Base-by-base conservation (phyloP, 2,329 filamentous ascomycete genomes). In the Ascochyta viciae-villosae region DNA sequence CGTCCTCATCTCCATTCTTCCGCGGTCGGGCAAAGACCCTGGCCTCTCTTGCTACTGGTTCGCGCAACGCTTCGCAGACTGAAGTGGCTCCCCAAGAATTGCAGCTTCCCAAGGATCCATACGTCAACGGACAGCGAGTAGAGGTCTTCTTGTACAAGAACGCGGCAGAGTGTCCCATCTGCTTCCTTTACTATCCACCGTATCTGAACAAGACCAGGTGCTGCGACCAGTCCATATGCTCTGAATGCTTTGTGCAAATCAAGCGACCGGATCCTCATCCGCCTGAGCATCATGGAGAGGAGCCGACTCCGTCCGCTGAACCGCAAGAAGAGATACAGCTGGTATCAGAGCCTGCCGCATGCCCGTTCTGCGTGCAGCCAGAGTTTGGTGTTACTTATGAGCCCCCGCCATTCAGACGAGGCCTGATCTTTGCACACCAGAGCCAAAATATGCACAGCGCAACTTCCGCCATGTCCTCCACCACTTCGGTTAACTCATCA, bases 211-310 rank as follows among this genome's bases (percentile, higher is more conserved):
- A 88, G 63, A 99, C 95, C 0, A 84, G 95, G 63, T 99, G 95
- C 74, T 99, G 95, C 75, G 92, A 96, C 67, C 95, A 99, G 74
- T 84, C 90, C 6, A 98, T 99, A 60, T 99, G 95, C 78, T 98
- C 93, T 38, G 95, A 99, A 78, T 99, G 95, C 75, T 99, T 99
- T 70, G 95, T 99, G 4, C 95, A 99, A 75, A 99, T 99, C 74
- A 98, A 97, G 75, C 87, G 95, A 38, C 88, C 92, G 4, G 94
- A 99, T 62, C 93, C 92, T 9, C 91, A 97, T 74, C 87, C 92
- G 35, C 91, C 92, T 1, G 91, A 96, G 73, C 91, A 95, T 70
- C 83, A 84, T 40, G 66, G 66, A 52, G 79, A 83, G 22, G 57
- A 68, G 53, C 67, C 72, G 31, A 70, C 76, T 38, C 65, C 76